Base-by-base conservation (phyloP, 805 yeast genomes). In the Yarrowia divulgata region DNA sequence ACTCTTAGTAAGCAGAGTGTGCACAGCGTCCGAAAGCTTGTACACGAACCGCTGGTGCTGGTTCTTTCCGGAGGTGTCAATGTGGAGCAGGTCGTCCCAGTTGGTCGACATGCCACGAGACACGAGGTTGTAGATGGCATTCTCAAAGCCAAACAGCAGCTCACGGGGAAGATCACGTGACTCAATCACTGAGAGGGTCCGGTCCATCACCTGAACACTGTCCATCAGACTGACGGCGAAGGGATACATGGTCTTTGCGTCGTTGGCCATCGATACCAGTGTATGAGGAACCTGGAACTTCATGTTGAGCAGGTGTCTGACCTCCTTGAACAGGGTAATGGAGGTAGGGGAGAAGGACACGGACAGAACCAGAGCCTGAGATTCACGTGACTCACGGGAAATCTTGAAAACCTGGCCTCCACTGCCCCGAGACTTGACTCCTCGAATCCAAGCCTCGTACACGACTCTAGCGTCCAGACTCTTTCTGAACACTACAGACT, bases 281-380 rank as follows among this genome's bases (percentile, higher is more conserved):
- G 81, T 73, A 34, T 84, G 84, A 0, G 97, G 94, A 0, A 91
- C 77, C 9, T 83, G 84, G 73, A 82, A 85, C 0, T 85, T 87
- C 71, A 87, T 76, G 71, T 81, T 77, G 7, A 79, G 75, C 39
- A 90, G 74, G 60, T 83, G 83, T 49, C 85, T 77, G 0, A 86
- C 84, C 73, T 90, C 91, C 68, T 85, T 83, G 76, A 84, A 83
- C 10, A 86, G 73, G 0, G 79, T 73, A 45, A 83, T 74, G 3
- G 81, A 70, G 1, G 81, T 74, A 3, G 77, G 77, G 72, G 88
- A 86, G 74, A 88, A 86, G 70, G 88, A 87, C 7, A 89, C 83
- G 0, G 73, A 52, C 1, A 88, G 52, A 5, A 78, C 80, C 57
- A 73, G 70, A 13, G 73, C 40, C 7, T 60, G 48, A 13, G 48